A percentile compares a stretch with the other conserved stretches of the same genome.
These are phyloP conservation scores for Backusella westeae DNA, from an alignment of 192 early-diverging fungal genomes.

Conservation along the genomic window DNA sequence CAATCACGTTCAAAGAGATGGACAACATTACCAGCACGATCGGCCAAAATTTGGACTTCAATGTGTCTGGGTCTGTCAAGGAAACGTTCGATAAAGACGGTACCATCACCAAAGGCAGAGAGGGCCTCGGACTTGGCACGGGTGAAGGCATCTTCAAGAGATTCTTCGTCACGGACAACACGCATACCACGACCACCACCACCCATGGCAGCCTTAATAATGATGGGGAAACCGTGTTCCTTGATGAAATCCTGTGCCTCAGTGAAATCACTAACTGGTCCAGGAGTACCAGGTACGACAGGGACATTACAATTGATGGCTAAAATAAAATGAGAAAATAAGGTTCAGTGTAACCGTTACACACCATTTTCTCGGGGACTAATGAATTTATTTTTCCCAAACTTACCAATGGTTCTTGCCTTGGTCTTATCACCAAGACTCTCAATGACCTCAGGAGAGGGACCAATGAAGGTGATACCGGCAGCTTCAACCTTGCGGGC, in stretches of 20 bases:
- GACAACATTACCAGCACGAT: constrained; percentile 80
- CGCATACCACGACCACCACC: constrained; percentile 98
- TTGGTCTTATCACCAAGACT: constrained; percentile 94
- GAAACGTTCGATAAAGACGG: constrained; percentile 94
- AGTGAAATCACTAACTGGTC: constrained; percentile 63
- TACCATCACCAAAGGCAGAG: constrained; percentile 93
- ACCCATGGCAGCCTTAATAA: constrained; percentile 97
- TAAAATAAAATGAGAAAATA: constrained; percentile 32
- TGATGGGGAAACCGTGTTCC: constrained; percentile 87
- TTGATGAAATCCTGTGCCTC: constrained; percentile 74
- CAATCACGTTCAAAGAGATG: constrained; percentile 96
- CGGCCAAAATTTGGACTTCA: constrained; percentile 95
- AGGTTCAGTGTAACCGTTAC: neutral
- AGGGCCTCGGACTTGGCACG: constrained; percentile 87
- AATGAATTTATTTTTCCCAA: neutral
- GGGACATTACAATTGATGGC: constrained; percentile 81
- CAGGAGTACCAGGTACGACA: constrained; percentile 92
- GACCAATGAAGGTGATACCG: constrained; percentile 92
- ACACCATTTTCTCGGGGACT: constrained; percentile 3
- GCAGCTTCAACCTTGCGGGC: constrained; percentile 85
- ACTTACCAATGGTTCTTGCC: constrained; percentile 76
- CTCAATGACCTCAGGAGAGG: constrained; percentile 79
- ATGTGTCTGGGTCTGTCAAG: constrained; percentile 91
- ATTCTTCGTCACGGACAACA: constrained; percentile 74
- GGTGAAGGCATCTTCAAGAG: constrained; percentile 77